phyloP scores from a whole-genome alignment of 2,329 filamentous ascomycete genomes.

The Coniochaeta sp. region DNA sequence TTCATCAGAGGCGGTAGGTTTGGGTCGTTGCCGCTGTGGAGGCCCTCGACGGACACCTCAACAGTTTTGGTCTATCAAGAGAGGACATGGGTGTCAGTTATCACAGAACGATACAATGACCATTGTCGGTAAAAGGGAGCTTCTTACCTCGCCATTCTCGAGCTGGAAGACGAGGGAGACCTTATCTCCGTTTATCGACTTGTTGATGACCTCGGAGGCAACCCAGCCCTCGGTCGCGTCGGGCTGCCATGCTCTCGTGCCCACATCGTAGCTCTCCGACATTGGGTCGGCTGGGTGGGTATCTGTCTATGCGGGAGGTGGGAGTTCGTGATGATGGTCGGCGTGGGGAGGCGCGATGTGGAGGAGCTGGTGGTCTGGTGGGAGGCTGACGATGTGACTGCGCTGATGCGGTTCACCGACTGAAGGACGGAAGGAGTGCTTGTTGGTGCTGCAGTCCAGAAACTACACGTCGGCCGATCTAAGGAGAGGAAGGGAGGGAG shows the following conservation, averaged over 20 bases:
- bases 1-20: slow-evolving; percentile 93
- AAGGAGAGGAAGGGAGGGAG: background rate
- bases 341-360: slow-evolving; percentile 1
- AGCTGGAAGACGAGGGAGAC: slow-evolving; percentile 81
- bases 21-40: slow-evolving; percentile 70
- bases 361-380: slow-evolving; percentile 13
- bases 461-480: slow-evolving; percentile 5
- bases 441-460: slow-evolving; percentile 5
- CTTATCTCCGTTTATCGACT: slow-evolving; percentile 76
- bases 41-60: slow-evolving; percentile 67
- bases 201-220: slow-evolving; percentile 87
- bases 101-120: background rate
- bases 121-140: slow-evolving; percentile 6
- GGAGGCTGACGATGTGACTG: slow-evolving; percentile 8
- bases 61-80: slow-evolving; percentile 63
- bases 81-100: background rate
- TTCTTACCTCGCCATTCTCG: slow-evolving; percentile 89
- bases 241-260: slow-evolving; percentile 97
- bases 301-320: slow-evolving; percentile 13
- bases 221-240: slow-evolving; percentile 96
- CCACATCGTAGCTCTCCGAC: slow-evolving; percentile 93
- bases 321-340: slow-evolving; percentile 9
- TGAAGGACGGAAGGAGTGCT: slow-evolving; percentile 4
- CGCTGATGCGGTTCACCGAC: slow-evolving; percentile 5
- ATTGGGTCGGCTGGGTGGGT: slow-evolving; percentile 40